phyloP scores from a whole-genome alignment of 2,329 filamentous ascomycete species.

The Beauveria asiatica region DNA sequence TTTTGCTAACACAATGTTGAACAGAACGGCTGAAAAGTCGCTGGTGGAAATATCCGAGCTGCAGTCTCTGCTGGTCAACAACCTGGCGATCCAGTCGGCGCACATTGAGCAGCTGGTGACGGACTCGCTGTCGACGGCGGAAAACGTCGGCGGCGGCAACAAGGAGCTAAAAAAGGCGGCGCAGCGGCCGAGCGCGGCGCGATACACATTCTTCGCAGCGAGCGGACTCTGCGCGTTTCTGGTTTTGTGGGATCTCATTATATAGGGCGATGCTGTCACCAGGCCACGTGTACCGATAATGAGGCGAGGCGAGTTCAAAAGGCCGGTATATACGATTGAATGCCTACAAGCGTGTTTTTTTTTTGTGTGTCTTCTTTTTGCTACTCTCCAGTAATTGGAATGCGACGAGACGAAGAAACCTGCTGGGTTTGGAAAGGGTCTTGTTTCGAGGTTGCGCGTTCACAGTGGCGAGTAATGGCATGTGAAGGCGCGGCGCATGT shows the following conservation, averaged over 20 bases:
- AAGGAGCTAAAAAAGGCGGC: conserved; percentile 80
- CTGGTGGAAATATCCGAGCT: conserved; percentile 87
- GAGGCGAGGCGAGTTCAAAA: background rate
- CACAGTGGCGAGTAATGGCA: background rate
- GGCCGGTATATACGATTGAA: background rate
- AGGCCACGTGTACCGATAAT: background rate
- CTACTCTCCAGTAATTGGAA: background rate
- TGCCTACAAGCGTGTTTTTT: conserved; percentile 6
- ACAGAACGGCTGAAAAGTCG: conserved; percentile 78
- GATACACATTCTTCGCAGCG: conserved; percentile 73
- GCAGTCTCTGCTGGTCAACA: conserved; percentile 79
- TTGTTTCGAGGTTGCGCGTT: background rate
- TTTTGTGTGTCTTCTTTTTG: background rate
- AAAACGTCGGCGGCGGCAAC: conserved; percentile 85
- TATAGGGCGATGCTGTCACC: conserved; percentile 24
- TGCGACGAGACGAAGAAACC: background rate
- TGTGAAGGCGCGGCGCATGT: background rate
- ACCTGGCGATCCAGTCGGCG: conserved; percentile 76
- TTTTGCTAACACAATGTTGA: background rate
- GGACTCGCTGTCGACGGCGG: conserved; percentile 71
- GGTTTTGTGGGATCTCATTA: conserved; percentile 68
- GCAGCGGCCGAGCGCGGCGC: conserved; percentile 61
- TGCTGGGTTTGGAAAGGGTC: background rate
- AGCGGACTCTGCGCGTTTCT: conserved; percentile 66
- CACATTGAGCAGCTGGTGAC: conserved; percentile 83